Evolutionary conservation across 2,329 filamentous ascomycete genomes (phyloP), one percentile per base, ranked within the genome.

Genomic region (Aspergillus sergii): DNA sequence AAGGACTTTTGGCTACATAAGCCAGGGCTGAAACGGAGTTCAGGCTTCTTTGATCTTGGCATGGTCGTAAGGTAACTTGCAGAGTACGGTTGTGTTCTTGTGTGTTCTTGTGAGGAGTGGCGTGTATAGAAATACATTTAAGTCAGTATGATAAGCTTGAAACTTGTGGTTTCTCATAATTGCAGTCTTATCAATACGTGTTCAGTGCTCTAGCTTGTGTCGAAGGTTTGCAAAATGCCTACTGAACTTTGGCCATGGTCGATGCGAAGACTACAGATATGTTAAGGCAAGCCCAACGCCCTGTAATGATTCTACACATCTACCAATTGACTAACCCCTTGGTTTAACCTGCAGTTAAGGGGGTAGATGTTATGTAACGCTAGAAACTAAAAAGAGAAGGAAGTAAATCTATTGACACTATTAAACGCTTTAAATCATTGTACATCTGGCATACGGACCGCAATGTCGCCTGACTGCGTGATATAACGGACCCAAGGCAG

Each of bases 401-500:
- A 39, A 39, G 14, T n/a, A 62, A 23, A 41, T 62, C 60, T 62
- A 62, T 58, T 59, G 60, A 62, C 48, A 58, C 58, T 65, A 60
- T 59, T 43, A 56, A 63, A 62, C 66, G 66, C 64, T 68, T 62
- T 69, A 68, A 60, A 73, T 86, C 83, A 93, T 80, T 91, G 90
- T 66, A 90, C 91, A 78, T 98, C 94, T n/a, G 94, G 94, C 79
- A 98, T 85, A 72, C 94, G 87, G 64, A 98, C 94, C 30, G 94
- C 93, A 76, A 98, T 98, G 77, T 98, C 94, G 69, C 94, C 94
- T 16, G 93, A 97, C 80, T 98, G 95, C 68, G 94, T 99, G 75
- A 99, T 99, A 81, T 99, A 99, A 74, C 95, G 88, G 30, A 99
- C 95, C 95, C 95, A 99, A 0, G 95, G 95, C 59, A 98, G 83